phyloP scores from a whole-genome alignment of 2,329 filamentous ascomycete species.

The Ophiostoma novo-ulmi region DNA sequence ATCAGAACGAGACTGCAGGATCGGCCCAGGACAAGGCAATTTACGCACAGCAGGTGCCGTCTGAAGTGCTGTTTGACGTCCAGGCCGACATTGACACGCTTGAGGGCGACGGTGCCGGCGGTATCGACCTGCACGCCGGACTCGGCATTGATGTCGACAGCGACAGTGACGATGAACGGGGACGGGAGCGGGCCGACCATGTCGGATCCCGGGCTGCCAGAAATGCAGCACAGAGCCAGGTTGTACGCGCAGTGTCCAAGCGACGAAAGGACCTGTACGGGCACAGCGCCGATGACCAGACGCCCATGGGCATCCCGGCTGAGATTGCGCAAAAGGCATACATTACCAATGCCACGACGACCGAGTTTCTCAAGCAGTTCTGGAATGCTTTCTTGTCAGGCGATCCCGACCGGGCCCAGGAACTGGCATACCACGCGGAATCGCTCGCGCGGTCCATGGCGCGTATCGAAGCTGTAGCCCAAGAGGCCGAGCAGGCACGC shows the following conservation, averaged over 20 bases:
- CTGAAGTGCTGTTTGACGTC: conserved; percentile 60
- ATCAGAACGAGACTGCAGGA: conserved; percentile 42
- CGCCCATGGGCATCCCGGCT: conserved; percentile 52
- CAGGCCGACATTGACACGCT: conserved; percentile 56
- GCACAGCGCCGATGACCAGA: conserved; percentile 43
- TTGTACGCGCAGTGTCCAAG: conserved; percentile 60
- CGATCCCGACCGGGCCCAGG: conserved; percentile 70
- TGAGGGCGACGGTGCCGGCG: conserved; percentile 44
- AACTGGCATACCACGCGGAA: conserved; percentile 76
- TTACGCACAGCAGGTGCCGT: conserved; percentile 66
- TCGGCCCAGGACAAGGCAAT: conserved; percentile 43
- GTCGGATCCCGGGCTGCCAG: conserved; percentile 68
- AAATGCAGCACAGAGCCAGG: conserved; percentile 57
- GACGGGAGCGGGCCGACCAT: conserved; percentile 36
- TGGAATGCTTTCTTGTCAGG: conserved; percentile 90
- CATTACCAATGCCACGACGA: conserved; percentile 82
- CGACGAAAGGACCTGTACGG: conserved; percentile 56
- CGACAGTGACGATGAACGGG: conserved; percentile 49
- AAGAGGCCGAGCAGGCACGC: conserved; percentile 71
- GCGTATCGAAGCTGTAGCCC: conserved; percentile 74
- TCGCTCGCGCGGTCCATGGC: conserved; percentile 71
- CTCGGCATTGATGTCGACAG: conserved; percentile 67
- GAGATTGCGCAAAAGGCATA: conserved; percentile 55
- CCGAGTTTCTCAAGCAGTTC: conserved; percentile 96
- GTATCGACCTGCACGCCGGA: conserved; percentile 56